phyloP scores from a whole-genome alignment of 257 asterid species.

The Verbascum thapsus region DNA sequence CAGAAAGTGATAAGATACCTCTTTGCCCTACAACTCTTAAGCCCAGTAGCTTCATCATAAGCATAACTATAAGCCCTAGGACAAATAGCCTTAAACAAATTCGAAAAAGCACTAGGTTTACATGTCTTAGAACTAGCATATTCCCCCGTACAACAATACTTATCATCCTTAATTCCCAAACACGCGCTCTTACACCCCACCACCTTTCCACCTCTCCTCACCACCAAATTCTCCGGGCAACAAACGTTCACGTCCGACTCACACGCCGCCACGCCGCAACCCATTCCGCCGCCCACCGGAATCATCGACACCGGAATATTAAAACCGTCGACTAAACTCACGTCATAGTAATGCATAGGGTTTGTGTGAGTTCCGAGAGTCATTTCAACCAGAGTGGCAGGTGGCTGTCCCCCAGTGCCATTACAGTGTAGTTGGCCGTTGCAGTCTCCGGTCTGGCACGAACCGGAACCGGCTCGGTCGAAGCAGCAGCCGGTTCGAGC shows the following conservation, averaged over 20 bases:
- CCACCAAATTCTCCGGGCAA: constrained; percentile 59
- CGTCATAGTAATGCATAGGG: constrained; percentile 68
- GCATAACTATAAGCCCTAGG: constrained; percentile 72
- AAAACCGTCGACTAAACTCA: constrained; percentile 82
- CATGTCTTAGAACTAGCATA: constrained; percentile 43
- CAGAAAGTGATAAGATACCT: constrained; percentile 64
- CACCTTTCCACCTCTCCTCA: constrained; percentile 41
- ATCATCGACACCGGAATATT: constrained; percentile 70
- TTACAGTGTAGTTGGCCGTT: constrained; percentile 53
- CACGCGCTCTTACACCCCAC: constrained; percentile 80
- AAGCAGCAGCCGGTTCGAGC: constrained; percentile 75
- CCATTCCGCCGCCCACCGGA: constrained; percentile 50
- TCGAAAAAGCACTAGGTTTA: constrained; percentile 47
- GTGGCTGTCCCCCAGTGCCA: constrained; percentile 64
- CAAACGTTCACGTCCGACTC: constrained; percentile 58
- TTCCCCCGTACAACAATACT: constrained; percentile 58
- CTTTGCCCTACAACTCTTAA: constrained; percentile 57
- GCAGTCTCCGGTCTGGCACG: constrained; percentile 84
- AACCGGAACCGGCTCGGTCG: constrained; percentile 49
- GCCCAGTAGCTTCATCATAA: constrained; percentile 52
- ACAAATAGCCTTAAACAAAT: constrained; percentile 62
- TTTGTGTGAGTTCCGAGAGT: constrained; percentile 58
- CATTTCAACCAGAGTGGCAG: constrained; percentile 79
- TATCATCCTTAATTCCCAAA: constrained; percentile 47
- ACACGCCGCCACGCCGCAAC: constrained; percentile 75